Evolutionary conservation across 768 basidiomycete genomes (phyloP), one percentile per base, ranked within the genome.

Genomic region (Phallus indusiatus): DNA sequence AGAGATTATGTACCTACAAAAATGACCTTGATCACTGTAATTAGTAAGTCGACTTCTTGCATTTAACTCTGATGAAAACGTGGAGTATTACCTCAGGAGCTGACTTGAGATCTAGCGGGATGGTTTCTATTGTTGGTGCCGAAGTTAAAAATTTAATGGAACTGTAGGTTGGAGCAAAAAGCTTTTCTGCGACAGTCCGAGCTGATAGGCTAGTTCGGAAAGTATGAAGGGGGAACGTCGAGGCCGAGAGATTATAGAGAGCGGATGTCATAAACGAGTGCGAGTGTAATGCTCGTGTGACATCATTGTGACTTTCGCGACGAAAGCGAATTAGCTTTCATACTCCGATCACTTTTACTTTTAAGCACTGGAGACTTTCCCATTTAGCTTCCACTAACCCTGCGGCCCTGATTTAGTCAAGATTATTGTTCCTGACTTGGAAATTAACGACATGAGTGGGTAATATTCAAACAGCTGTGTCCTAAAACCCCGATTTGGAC

Each of bases 31-130:
- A 8, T 16, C 14, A 42, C 16, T 58, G 18, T 9, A 42, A 24
- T 50, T 47, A 46, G 47, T 47, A 46, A 18, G 42, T 37, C 9
- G 5, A 34, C n/a, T n/a, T n/a, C n/a, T n/a, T n/a, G n/a, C n/a
- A 56, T 16, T 28, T 28, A 28, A 3, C 7, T 28, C 28, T 12
- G 42, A 46, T 4, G 18, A 56, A 18, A 17, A 14, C 2, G n/a
- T 42, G 14, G 36, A 16, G n/a, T 21, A 18, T 59, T 47, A 53
- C 57, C 50, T 59, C 57, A 21, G 57, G 57, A 28, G 21, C 14
- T 10, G 49, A 35, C 17, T 51, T 35, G 33, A 34, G 37, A 18
- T 36, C 20, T 18, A 28, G 28, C 7, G 57, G 48, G 20, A 59
- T 51, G 33, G 11, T 50, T 28, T 51, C 28, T 18, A 59, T 20